phyloP scores from a whole-genome alignment of 2,329 filamentous ascomycete species.

The Salinomyces thailandicus region DNA sequence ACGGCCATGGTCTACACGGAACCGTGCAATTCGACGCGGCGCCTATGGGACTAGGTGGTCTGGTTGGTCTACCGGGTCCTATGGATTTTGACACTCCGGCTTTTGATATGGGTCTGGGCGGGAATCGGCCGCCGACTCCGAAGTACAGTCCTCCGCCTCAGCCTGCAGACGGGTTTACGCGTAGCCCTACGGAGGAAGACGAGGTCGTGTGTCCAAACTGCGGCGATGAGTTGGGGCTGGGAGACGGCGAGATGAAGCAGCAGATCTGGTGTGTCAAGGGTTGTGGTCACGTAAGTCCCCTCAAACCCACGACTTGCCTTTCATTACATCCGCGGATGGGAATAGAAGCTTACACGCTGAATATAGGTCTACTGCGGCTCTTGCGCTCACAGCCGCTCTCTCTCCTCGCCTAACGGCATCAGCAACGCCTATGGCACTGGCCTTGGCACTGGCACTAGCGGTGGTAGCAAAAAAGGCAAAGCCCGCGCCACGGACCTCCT shows the following conservation, averaged over 20 bases:
- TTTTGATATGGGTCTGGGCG: constrained; percentile 33
- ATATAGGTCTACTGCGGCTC: constrained; percentile 43
- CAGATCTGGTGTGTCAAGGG: constrained; percentile 87
- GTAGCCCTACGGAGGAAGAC: constrained; percentile 61
- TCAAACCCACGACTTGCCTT: constrained; percentile 27
- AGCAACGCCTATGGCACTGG: no score
- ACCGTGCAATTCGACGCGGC: no score
- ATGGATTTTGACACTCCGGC: constrained; percentile 33
- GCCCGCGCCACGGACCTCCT: constrained; percentile 26
- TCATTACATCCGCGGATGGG: neutral
- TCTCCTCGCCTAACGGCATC: no score
- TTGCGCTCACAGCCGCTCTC: constrained; percentile 32
- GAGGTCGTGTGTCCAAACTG: constrained; percentile 79
- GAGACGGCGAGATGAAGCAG: constrained; percentile 53
- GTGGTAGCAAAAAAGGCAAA: constrained; percentile 28
- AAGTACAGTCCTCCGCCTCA: constrained; percentile 55
- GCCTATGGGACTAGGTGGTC: neutral
- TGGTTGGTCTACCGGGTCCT: neutral
- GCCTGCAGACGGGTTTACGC: constrained; percentile 66
- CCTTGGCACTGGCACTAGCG: no score
- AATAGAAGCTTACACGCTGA: neutral
- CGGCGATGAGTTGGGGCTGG: constrained; percentile 68
- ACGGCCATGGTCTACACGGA: neutral
- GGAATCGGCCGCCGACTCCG: constrained; percentile 23
- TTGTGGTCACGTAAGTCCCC: constrained; percentile 68